Evolutionary conservation across 2,329 filamentous ascomycete genomes (phyloP), one percentile per base, ranked within the genome.

Genomic region (Venturia nashicola): DNA sequence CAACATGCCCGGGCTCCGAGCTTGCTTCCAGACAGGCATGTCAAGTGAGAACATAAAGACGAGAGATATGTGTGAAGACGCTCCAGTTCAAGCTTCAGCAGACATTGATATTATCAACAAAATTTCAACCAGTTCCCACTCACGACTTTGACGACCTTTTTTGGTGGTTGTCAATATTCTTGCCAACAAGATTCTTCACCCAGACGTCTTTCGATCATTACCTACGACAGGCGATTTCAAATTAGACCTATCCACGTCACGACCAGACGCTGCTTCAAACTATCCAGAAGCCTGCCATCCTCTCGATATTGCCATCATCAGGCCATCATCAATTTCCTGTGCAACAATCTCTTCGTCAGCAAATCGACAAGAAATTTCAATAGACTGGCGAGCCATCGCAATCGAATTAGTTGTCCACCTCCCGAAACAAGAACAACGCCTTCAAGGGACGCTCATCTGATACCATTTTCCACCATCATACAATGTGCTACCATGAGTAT

Each of bases 401-500:
- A 12, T 60, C 40, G 6, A 62, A 16, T n/a, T 32, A 20, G 11
- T 23, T 16, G n/a, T 7, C 44, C 44, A 42, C 18, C 44, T 20
- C 20, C n/a, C 18, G 20, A 20, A 7, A 46, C 3, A 27, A 60
- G 3, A 16, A 40, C 3, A 14, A 20, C 18, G 39, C 16, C n/a
- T 40, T 62, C 42, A 36, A 46, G 14, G 14, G 12, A 27, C 46
- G 14, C 14, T 3, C n/a, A 11, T 16, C 3, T 9, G 9, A 61
- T 5, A 27, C 44, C 0, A n/a, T 36, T 40, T 32, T 6, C 9
- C 23, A 61, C 12, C 27, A 36, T 23, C 23, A n/a, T 5, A 46
- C 18, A 23, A 65, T 65, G 63, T 65, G 63, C 63, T 54, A 16
- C 34, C 63, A 65, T 39, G 14, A n/a, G 20, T 65, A 65, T 36